Evolutionary conservation across 192 early-diverging fungal species (phyloP), one percentile per base, ranked within the genome.

Genomic region (Entophlyctis helioformis): DNA sequence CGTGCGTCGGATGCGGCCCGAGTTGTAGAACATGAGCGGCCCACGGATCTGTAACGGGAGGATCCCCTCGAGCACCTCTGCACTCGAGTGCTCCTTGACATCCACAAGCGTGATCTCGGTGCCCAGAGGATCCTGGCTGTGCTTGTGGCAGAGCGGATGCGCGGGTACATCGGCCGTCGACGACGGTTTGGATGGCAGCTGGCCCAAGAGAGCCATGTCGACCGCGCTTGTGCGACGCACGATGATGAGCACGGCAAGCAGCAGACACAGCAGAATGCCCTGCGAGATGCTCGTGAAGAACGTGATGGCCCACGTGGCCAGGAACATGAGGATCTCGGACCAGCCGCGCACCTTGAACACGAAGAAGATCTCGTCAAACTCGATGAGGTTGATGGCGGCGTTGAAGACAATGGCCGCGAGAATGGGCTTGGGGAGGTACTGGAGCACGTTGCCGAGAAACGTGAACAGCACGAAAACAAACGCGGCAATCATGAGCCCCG

Each of bases 341-440:
- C 36, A 50, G 15, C 36, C 39, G n/a, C 32, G 21, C 36, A 49
- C 42, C 2, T 22, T 37, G 15, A 81, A 78, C 62, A 91, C 68
- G 48, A 91, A 96, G 5, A 66, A 50, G 27, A 94, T 63, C 36
- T 91, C 88, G 23, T 81, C 66, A 19, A 81, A 72, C 22, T 84
- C 73, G 22, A 96, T 70, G 50, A 94, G 61, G 1, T 80, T 81
- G 28, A 85, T 40, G 0, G 84, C 91, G 2, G 91, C 87, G 19
- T 85, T 77, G 29, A 82, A 72, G 46, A 96, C 88, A 52, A 96
- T 84, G 6, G 85, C 67, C 0, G 80, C 75, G 29, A 91, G 57
- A 19, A 85, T 82, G 1, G 83, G 57, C 40, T 76, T 72, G 6
- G 90, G 89, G 26, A 94, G 58, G 50, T 82, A 86, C 42, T 80